Evolutionary conservation across 768 basidiomycete species (phyloP).

Genomic region (Kwoniella dejecticola): DNA sequence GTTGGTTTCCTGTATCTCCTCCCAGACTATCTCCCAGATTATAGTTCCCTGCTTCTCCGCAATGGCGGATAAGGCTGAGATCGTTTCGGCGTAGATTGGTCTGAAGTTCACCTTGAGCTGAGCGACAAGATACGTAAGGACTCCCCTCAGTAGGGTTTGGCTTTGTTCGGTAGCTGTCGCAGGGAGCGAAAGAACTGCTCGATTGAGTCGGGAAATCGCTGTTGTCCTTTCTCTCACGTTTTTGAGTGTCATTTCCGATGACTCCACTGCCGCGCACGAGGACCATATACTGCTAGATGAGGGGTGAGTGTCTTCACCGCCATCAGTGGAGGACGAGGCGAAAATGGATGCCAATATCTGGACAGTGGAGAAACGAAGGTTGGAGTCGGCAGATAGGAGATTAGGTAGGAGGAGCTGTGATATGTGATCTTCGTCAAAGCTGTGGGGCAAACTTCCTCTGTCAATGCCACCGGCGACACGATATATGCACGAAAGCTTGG

Average conservation of each 20-base stretch:
- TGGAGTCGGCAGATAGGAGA: conserved; percentile 72
- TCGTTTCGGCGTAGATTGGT: conserved; percentile 83
- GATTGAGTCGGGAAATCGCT: conserved; percentile 70
- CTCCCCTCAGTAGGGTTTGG: conserved; percentile 1
- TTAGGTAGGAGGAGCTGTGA: conserved; percentile 58
- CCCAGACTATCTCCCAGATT: conserved; percentile 72
- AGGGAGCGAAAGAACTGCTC: conserved; percentile 33
- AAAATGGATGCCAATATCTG: conserved; percentile 45
- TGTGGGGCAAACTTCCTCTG: conserved; percentile 13
- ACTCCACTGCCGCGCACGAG: conserved; percentile 73
- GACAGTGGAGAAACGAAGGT: conserved; percentile 67
- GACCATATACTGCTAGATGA: conserved; percentile 36
- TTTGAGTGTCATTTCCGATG: conserved; percentile 72
- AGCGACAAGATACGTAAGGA: conserved; percentile 57
- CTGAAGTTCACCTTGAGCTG: conserved; percentile 92
- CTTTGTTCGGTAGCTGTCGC: conserved; percentile 2
- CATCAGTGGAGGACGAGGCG: background rate
- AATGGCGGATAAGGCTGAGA: conserved; percentile 64
- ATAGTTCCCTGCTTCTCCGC: conserved; percentile 66
- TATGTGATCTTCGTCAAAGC: conserved; percentile 41
- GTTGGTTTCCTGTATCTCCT: conserved; percentile 61
- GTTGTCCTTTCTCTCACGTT: conserved; percentile 83
- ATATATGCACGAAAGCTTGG: background rate
- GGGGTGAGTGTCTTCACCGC: background rate
- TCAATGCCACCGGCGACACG: conserved; percentile 10